A percentile compares a stretch with the other conserved stretches of the same genome.
phyloP scores from a whole-genome alignment of 305 asterid genomes.

The Solanum hybrid region DNA sequence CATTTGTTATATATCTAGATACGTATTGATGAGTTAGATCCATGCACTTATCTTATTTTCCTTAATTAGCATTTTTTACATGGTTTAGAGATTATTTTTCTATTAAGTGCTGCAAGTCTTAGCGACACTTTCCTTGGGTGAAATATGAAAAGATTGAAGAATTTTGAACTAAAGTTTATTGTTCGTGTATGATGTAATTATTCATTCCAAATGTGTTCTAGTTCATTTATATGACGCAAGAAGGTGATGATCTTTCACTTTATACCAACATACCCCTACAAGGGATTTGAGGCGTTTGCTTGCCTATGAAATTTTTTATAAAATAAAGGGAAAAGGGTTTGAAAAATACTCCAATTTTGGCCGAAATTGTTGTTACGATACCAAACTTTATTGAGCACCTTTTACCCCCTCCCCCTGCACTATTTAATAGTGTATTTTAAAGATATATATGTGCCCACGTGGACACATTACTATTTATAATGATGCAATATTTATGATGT shows the following conservation, averaged over 20 bases:
- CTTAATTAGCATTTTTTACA: background rate
- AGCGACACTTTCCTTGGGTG: background rate
- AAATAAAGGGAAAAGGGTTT: too few species aligned
- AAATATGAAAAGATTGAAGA: background rate
- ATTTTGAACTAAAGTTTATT: background rate
- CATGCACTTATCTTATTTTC: background rate
- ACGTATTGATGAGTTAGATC: background rate
- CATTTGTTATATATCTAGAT: background rate
- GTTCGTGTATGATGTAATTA: background rate
- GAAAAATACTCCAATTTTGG: too few species aligned
- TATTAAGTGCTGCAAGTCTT: background rate
- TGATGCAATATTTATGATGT: too few species aligned
- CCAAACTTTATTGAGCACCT: too few species aligned
- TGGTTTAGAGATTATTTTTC: background rate
- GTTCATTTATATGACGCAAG: background rate
- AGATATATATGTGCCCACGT: too few species aligned
- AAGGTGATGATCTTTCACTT: background rate
- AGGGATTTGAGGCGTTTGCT: background rate
- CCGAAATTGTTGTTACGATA: too few species aligned
- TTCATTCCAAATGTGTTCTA: background rate
- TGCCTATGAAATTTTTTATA: background rate
- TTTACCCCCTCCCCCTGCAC: too few species aligned
- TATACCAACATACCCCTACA: background rate
- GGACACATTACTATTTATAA: too few species aligned
- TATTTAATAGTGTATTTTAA: too few species aligned